phyloP scores from a whole-genome alignment of 805 yeast species.

The Kazachstania taianensis region DNA sequence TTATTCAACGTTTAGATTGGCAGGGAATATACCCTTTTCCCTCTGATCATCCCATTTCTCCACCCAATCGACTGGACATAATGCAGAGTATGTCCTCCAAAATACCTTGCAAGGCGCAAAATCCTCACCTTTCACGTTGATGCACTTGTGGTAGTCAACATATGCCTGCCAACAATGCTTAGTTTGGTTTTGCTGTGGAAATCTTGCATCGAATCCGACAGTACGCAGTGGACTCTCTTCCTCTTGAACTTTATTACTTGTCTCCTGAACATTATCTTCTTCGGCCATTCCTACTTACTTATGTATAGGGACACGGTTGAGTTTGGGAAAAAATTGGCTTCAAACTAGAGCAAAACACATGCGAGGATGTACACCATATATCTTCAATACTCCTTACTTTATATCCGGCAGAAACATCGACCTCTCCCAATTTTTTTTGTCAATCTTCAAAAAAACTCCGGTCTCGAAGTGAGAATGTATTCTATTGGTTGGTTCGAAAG shows the following conservation, averaged over 20 bases:
- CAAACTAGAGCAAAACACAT: no score
- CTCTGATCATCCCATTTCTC: slow-evolving; percentile 87
- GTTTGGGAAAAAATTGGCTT: no score
- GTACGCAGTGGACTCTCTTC: slow-evolving; percentile 43
- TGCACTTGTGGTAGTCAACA: slow-evolving; percentile 96
- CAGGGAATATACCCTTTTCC: slow-evolving; percentile 48
- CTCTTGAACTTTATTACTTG: slow-evolving; percentile 1
- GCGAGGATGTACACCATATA: no score
- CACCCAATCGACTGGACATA: slow-evolving; percentile 79
- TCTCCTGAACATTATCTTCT: slow-evolving; percentile 2
- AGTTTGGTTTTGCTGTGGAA: slow-evolving; percentile 96
- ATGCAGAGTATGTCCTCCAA: slow-evolving; percentile 78
- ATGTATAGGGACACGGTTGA: no score
- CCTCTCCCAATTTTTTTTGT: no score
- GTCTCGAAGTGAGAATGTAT: no score
- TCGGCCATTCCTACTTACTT: no score
- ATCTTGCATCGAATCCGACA: slow-evolving; percentile 81
- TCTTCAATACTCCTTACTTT: no score
- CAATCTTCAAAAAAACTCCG: no score
- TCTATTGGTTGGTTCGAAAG: no score
- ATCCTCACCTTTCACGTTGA: slow-evolving; percentile 94
- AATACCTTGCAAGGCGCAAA: slow-evolving; percentile 96
- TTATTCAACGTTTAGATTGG: slow-evolving; percentile 26
- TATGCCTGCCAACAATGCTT: slow-evolving; percentile 97
- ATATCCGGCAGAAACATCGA: no score